Evolutionary conservation across 305 asterid species (phyloP).

Genomic region (Fraxinus sp.): DNA sequence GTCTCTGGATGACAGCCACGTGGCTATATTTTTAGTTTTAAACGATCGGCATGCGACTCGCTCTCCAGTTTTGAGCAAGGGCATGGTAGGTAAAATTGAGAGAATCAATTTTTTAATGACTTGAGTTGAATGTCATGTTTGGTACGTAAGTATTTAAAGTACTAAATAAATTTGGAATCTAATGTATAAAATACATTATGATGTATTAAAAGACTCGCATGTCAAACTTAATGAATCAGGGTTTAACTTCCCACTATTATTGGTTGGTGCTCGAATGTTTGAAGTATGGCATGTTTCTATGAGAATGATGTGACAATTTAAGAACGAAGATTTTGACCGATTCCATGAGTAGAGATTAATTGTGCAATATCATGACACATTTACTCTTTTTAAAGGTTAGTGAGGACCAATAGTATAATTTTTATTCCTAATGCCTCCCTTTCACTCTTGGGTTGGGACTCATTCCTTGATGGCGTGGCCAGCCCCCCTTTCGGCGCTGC

Average conservation of each 20-base stretch:
- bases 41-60: slow-evolving; percentile 32
- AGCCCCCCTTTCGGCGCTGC: neutral
- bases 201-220: neutral
- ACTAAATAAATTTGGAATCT: neutral
- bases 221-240: neutral
- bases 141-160: neutral
- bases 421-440: neutral
- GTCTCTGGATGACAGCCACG: slow-evolving; percentile 24
- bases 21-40: slow-evolving; percentile 20
- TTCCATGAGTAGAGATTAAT: neutral
- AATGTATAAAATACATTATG: neutral
- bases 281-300: neutral
- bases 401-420: neutral
- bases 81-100: neutral
- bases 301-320: neutral
- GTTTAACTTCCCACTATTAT: neutral
- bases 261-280: neutral
- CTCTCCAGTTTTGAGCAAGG: slow-evolving; percentile 11
- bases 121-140: neutral
- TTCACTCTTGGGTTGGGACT: neutral
- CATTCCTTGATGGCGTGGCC: neutral
- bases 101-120: neutral
- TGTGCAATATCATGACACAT: neutral
- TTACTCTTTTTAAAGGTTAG: neutral
- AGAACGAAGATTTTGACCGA: neutral